Percentiles rank a stretch among this genome's conserved stretches.
phyloP scores from a whole-genome alignment of 176 grass and related monocot genomes.

The barley (Hordeum vulgare) region MorexV3_pseudomolecules_assembly NC_058524.1:591936456-591936955 shows the following conservation, averaged over 20 bases:
- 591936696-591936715: no score
- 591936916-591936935: slow-evolving; percentile 72
- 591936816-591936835: slow-evolving; percentile 67
- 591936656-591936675: no score
- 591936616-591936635: slow-evolving; percentile 69
- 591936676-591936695: no score
- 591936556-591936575: slow-evolving; percentile 72
- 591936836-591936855: slow-evolving; percentile 64
- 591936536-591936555: slow-evolving; percentile 30
- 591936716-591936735: not conserved
- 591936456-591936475: not conserved
- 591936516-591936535: not conserved
- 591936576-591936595: slow-evolving; percentile 45
- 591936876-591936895: slow-evolving; percentile 75
- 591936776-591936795: slow-evolving; percentile 87
- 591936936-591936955: slow-evolving; percentile 81
- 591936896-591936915: slow-evolving; percentile 63
- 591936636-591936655: slow-evolving; percentile 27
- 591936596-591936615: slow-evolving; percentile 58
- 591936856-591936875: slow-evolving; percentile 74
- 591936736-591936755: not conserved
- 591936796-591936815: slow-evolving; percentile 80
- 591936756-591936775: slow-evolving; percentile 68
- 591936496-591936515: not conserved
- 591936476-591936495: not conserved